A percentile compares a stretch with the other conserved stretches of the same genome.
Conservation (phyloP, 768 basidiomycete species). For the Coprinopsis strossmayeri region DNA sequence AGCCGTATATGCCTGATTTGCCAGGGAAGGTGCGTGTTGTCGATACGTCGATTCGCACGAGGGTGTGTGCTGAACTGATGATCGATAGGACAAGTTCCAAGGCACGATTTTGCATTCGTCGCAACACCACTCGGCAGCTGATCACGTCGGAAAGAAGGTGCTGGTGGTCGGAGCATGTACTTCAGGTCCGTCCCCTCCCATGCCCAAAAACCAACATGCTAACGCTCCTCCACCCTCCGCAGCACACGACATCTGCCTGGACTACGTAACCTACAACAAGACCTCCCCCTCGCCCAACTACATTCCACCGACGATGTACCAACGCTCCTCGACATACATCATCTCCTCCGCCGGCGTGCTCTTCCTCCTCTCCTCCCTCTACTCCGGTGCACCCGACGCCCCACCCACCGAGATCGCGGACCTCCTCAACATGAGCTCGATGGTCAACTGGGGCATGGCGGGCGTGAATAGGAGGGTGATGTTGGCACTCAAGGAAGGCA, state of each 20-base stretch:
- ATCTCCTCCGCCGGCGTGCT: constrained; percentile 32
- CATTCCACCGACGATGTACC: constrained; percentile 42
- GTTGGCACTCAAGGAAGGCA: neutral
- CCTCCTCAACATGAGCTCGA: constrained; percentile 32
- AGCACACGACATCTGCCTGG: constrained; percentile 34
- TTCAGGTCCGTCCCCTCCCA: constrained; percentile 25
- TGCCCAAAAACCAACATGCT: neutral
- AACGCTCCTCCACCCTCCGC: neutral
- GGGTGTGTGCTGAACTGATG: too few species aligned
- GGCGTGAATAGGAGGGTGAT: constrained; percentile 12
- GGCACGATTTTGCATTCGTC: constrained; percentile 50
- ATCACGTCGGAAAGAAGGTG: constrained; percentile 53
- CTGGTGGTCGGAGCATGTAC: constrained; percentile 49
- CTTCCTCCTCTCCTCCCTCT: constrained; percentile 20
- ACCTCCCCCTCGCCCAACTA: too few species aligned
- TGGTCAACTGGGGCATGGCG: constrained; percentile 25
- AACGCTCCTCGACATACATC: constrained; percentile 45
- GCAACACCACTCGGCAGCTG: constrained; percentile 36
- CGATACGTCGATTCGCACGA: too few species aligned
- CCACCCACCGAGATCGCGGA: constrained; percentile 44
- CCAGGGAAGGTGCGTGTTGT: constrained; percentile 31
- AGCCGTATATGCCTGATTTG: constrained; percentile 36
- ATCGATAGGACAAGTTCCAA: constrained; percentile 33
- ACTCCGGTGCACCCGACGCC: constrained; percentile 37
- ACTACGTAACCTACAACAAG: constrained; percentile 32